phyloP scores from a whole-genome alignment of 2,329 filamentous ascomycete species.

The Diaporthe sp. region DNA sequence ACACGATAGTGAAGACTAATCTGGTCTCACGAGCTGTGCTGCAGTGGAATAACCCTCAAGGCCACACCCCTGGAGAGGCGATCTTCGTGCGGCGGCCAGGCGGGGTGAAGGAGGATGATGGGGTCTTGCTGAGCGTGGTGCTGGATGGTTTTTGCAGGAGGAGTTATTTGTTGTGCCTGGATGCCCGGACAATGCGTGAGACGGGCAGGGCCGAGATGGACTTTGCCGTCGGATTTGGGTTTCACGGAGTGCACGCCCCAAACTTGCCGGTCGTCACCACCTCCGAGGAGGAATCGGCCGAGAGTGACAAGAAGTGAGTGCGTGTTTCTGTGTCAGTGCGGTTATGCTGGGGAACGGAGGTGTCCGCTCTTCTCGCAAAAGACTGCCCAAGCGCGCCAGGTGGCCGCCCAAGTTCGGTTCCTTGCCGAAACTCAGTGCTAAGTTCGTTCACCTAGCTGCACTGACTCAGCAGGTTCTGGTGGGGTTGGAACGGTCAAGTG shows the following conservation, averaged over 20 bases:
- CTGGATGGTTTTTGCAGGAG: constrained; percentile 67
- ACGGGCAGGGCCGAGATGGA: constrained; percentile 71
- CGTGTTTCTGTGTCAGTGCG: not conserved
- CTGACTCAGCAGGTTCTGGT: not conserved
- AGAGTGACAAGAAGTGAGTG: not conserved
- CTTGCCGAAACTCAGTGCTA: not conserved
- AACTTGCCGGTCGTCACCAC: not conserved
- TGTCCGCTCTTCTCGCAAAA: not conserved
- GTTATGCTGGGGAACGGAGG: too few species aligned
- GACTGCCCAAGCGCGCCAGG: not conserved
- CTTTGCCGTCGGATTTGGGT: constrained; percentile 70
- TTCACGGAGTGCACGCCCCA: constrained; percentile 67
- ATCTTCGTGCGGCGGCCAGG: constrained; percentile 70
- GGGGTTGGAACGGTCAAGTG: not conserved
- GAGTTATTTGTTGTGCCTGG: constrained; percentile 74
- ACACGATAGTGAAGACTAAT: constrained; percentile 75
- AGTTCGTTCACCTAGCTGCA: not conserved
- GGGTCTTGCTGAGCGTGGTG: constrained; percentile 60
- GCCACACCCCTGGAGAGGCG: constrained; percentile 75
- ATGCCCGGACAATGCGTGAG: constrained; percentile 72
- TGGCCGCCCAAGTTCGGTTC: not conserved
- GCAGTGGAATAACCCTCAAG: constrained; percentile 66
- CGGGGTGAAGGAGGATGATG: constrained; percentile 46
- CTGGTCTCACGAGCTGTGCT: constrained; percentile 59
- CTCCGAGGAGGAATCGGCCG: not conserved